phyloP scores from a whole-genome alignment of 768 basidiomycete species.

The Tremella yokohamensis region DNA sequence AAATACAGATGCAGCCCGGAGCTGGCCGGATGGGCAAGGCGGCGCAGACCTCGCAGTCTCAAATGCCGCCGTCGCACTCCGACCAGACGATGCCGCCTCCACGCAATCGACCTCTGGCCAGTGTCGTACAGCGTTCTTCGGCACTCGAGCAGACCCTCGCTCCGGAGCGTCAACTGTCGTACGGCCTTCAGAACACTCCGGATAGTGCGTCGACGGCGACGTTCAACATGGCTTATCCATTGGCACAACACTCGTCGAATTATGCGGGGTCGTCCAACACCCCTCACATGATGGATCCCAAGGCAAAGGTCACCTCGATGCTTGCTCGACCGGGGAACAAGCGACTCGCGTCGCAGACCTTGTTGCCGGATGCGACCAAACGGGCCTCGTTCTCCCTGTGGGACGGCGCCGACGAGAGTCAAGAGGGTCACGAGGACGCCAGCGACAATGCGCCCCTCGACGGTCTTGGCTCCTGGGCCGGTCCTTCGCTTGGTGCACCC shows the following conservation, averaged over 20 bases:
- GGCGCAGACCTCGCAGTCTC: neutral
- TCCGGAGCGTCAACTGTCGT: slow-evolving; percentile 45
- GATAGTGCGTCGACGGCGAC: slow-evolving; percentile 3
- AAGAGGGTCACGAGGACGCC: no score
- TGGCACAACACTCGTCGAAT: no score
- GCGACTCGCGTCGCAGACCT: slow-evolving; percentile 43
- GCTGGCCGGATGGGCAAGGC: slow-evolving; percentile 15
- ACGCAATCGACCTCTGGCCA: slow-evolving; percentile 30
- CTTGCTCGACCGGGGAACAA: slow-evolving; percentile 47
- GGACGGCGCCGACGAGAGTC: neutral
- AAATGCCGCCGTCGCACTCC: slow-evolving; percentile 7
- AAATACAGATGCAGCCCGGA: slow-evolving; percentile 18
- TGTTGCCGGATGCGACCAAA: slow-evolving; percentile 31
- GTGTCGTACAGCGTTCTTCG: slow-evolving; percentile 29
- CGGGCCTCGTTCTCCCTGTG: slow-evolving; percentile 2
- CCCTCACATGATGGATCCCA: neutral
- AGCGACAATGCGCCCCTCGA: no score
- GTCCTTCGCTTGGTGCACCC: no score
- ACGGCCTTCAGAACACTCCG: slow-evolving; percentile 24
- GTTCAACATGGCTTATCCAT: no score
- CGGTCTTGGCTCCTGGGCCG: no score
- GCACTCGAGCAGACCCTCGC: slow-evolving; percentile 47
- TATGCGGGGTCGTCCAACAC: neutral
- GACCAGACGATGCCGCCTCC: slow-evolving; percentile 1
- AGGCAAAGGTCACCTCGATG: slow-evolving; percentile 18